Evolutionary conservation across 805 yeast genomes (phyloP), one percentile per base, ranked within the genome.

Genomic region (Lachancea quebecensis): DNA sequence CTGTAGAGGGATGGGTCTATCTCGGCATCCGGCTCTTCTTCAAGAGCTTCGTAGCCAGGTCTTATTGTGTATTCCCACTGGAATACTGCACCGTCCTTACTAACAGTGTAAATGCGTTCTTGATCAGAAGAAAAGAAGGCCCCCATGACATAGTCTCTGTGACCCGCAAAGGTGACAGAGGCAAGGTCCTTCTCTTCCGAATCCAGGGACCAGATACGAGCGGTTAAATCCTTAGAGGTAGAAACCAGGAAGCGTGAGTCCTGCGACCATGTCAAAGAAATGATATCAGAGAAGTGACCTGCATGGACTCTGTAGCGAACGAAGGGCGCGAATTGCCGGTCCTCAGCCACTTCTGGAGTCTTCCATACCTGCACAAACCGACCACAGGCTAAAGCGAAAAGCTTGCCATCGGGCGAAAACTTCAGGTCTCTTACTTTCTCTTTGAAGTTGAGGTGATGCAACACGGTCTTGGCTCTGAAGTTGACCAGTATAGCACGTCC

Each of bases 261-360:
- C 27, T 72, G 73, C 1, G 97, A 87, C 98, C 98, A 93, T 2
- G 86, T 73, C 10, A 93, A 64, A 2, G 89, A 78, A 1, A 78
- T 73, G 18, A 93, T 78, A 55, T 87, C 95, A 41, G 81, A 81
- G 61, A 80, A 89, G 68, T 93, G 99, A 31, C 99, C 99, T 1
- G 96, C 88, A 57, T 89, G 89, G 7, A 85, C 78, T 58, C 95
- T 73, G 65, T 86, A 87, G 51, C 95, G 83, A 34, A 91, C 85
- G 66, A 93, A 93, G 12, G 99, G 99, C 0, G 96, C 93, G 72
- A 93, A 93, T 62, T 89, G 96, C 49, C 95, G 75, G 58, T 88
- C 96, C 55, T 86, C 93, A 7, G 79, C 68, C 18, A 72, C 70
- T 39, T 77, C 81, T 0, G 97, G 97, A 1, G 97, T 87, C 58